Evolutionary conservation across 805 yeast genomes (phyloP).

Genomic region (Hanseniaspora nectarophila): DNA sequence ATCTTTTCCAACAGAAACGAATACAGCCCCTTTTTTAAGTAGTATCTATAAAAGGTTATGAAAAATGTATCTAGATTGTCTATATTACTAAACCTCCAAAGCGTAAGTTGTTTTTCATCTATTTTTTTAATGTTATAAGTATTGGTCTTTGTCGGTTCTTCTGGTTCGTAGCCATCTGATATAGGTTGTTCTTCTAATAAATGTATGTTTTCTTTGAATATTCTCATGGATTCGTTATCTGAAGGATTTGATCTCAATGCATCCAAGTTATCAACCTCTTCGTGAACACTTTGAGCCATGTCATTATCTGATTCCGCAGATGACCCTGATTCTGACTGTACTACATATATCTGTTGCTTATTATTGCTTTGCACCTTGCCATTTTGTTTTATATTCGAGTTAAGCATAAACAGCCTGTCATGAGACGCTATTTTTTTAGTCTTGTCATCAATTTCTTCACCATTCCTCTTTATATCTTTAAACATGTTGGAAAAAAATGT

Average conservation of each 20-base stretch:
- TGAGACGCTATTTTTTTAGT: not conserved
- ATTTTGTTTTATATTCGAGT: not conserved
- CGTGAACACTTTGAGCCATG: not conserved
- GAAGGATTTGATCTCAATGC: not conserved
- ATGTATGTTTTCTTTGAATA: conserved; percentile 13
- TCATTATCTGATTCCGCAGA: conserved; percentile 3
- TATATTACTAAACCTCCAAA: conserved; percentile 95
- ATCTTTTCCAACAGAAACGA: conserved; percentile 60
- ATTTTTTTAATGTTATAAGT: conserved; percentile 33
- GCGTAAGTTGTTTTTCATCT: conserved; percentile 62
- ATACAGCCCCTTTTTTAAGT: conserved; percentile 69
- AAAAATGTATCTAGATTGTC: conserved; percentile 81
- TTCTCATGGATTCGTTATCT: conserved; percentile 12
- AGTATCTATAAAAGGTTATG: conserved; percentile 71
- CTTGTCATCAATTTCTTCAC: not conserved
- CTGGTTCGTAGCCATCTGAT: not conserved
- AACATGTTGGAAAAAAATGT: conserved; percentile 10
- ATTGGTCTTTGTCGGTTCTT: not conserved
- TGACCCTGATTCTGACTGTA: conserved; percentile 5
- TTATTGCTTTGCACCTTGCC: not conserved
- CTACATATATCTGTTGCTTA: not conserved
- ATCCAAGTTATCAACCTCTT: not conserved
- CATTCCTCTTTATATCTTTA: not conserved
- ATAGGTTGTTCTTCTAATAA: conserved; percentile 11
- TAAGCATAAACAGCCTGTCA: not conserved